A percentile compares a stretch with the other conserved stretches of the same genome.
Evolutionary conservation across 306 rosid species (phyloP).

Genomic region (barrel medic (Medicago truncatula)): DNA sequence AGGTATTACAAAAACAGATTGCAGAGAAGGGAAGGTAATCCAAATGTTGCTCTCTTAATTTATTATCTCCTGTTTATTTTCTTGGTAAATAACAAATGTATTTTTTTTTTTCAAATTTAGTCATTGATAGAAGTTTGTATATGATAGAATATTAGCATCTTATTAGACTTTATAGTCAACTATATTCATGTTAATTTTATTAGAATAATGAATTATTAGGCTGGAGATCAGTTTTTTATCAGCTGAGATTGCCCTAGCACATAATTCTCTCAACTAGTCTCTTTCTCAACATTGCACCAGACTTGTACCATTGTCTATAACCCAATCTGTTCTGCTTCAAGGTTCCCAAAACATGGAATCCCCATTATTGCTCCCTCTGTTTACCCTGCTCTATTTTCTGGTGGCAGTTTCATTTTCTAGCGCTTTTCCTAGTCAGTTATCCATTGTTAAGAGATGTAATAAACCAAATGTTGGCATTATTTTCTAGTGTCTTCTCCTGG

Average conservation of each 20-base stretch:
- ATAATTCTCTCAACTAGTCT: background rate
- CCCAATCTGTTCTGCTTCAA: constrained; percentile 1
- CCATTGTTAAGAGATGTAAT: background rate
- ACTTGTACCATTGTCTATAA: background rate
- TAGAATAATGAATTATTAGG: constrained; percentile 6
- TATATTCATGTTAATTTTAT: constrained; percentile 6
- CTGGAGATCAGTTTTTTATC: background rate
- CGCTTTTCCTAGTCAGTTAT: background rate
- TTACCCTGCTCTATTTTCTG: constrained; percentile 15
- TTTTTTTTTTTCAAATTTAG: background rate
- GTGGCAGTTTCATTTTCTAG: background rate
- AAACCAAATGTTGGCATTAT: background rate
- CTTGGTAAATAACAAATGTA: background rate
- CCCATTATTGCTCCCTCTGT: background rate
- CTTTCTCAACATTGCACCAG: background rate
- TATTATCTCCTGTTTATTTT: constrained; percentile 22
- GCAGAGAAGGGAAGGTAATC: constrained; percentile 78
- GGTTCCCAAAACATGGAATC: constrained; percentile 22
- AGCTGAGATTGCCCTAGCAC: background rate
- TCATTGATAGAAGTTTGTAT: background rate
- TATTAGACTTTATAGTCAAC: background rate
- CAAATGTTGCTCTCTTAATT: constrained; percentile 22
- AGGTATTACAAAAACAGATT: constrained; percentile 71
- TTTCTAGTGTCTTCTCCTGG: background rate
- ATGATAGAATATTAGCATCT: constrained; percentile 1